Conservation (phyloP, 2,329 filamentous ascomycete genomes). For the Aspergillus neotritici region DNA sequence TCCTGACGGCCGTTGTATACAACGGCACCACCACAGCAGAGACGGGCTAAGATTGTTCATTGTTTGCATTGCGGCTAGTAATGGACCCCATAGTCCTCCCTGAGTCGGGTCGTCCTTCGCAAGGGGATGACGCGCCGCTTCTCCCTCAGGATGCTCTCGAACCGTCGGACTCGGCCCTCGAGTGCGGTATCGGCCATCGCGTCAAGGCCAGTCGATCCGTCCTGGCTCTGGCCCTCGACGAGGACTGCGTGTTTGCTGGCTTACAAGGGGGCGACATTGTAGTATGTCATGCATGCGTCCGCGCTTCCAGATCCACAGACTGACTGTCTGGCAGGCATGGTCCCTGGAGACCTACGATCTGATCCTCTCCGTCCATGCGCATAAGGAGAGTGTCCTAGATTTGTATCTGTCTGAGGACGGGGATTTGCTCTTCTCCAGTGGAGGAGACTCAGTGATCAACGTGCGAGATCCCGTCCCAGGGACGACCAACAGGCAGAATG, state of each 20-base stretch:
- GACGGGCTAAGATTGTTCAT: conserved; percentile 17
- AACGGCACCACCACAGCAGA: neutral
- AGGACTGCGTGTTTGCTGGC: conserved; percentile 80
- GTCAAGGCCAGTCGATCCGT: conserved; percentile 40
- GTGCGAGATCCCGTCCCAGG: conserved; percentile 45
- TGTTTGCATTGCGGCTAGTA: conserved; percentile 12
- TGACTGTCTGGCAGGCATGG: conserved; percentile 56
- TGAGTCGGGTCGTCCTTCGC: conserved; percentile 32
- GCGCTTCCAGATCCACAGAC: neutral
- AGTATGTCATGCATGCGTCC: conserved; percentile 36
- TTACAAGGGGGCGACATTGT: conserved; percentile 91
- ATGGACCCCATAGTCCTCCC: conserved; percentile 28
- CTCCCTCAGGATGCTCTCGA: conserved; percentile 17
- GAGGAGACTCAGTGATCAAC: conserved; percentile 88
- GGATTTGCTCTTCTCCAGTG: conserved; percentile 79
- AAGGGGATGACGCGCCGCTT: conserved; percentile 27
- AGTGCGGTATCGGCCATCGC: conserved; percentile 39
- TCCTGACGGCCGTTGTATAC: neutral
- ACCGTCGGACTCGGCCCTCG: conserved; percentile 18
- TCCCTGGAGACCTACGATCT: conserved; percentile 82
- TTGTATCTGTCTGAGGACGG: conserved; percentile 72
- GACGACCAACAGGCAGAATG: conserved; percentile 1
- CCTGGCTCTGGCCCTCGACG: conserved; percentile 73
- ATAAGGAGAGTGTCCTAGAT: conserved; percentile 84
- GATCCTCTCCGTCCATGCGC: conserved; percentile 72